Base-by-base conservation (phyloP, 78 protist species). In the Dictyostelium capitatum region DNA sequence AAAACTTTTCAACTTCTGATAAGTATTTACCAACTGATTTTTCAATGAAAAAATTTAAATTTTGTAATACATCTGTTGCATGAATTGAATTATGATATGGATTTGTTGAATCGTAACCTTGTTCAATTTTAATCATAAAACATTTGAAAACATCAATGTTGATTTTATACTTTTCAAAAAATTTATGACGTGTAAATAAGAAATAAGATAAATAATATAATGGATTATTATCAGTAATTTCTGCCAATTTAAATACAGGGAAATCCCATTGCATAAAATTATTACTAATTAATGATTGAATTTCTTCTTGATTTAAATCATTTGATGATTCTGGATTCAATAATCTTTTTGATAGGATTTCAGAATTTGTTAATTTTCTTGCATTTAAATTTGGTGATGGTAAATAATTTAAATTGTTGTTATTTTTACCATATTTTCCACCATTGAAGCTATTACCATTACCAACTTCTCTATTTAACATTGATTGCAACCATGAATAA, bases 61-160 rank as follows among this genome's bases (percentile, higher is more conserved):
- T 79, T 64, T 82, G 91, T 25, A 69, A 46, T 41, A 91, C 95
- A 62, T 95, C 97, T 2, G 95, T 73, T 17, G 96, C 97, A 64
- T 91, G 97, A 19, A 28, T 79, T 15, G 79, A n/a, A 85, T 95
- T 95, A 80, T 95, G 97, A 83, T 79, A 95, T n/a, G 96, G 93
- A 73, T 89, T 89, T 10, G n/a, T 15, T 30, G 65, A 65, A 23
- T 84, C 81, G 23, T 89, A 89, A 23, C 79, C 82, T 7, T 7
- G 50, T 74, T 89, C 94, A 11, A 89, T 65, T 20, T 32, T 46
- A 19, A 37, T 37, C 50, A 89, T 80, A 53, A 89, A 89, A 11
- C 6, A 19, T 32, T 80, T 73, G 46, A 89, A 65, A 5, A 46
- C 23, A 2, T 50, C 53, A 3, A 62, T 46, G 64, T 53, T 75